Evolutionary conservation across 2,329 filamentous ascomycete species (phyloP).

Genomic region (Cercospora sesami): DNA sequence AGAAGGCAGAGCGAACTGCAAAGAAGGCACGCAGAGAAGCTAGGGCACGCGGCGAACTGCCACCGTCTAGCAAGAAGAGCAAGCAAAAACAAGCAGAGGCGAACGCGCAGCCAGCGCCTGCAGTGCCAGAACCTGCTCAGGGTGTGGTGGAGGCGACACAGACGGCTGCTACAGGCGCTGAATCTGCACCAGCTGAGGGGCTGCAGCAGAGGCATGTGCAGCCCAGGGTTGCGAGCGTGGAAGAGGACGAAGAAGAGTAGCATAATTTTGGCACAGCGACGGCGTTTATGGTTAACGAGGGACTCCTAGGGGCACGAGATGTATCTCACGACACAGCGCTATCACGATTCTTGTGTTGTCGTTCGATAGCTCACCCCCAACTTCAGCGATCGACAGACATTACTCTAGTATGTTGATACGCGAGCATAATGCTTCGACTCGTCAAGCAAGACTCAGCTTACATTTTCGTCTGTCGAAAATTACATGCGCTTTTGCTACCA

Average conservation of each 20-base stretch:
- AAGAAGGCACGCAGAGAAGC: conserved; percentile 38
- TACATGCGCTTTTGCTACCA: conserved; percentile 23
- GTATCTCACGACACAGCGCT: background rate
- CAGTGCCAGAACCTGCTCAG: conserved; percentile 15
- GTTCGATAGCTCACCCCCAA: background rate
- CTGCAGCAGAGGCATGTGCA: conserved; percentile 32
- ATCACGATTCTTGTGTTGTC: background rate
- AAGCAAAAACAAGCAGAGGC: conserved; percentile 24
- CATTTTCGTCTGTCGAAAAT: conserved; percentile 20
- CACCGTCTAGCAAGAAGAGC: conserved; percentile 18
- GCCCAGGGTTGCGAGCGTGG: conserved; percentile 36
- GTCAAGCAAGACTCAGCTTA: conserved; percentile 16
- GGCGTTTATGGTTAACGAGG: conserved; percentile 17
- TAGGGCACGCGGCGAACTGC: conserved; percentile 32
- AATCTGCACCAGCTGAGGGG: conserved; percentile 21
- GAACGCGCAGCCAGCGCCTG: conserved; percentile 15
- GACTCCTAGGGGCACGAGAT: background rate
- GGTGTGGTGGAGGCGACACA: conserved; percentile 12
- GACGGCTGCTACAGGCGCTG: conserved; percentile 30
- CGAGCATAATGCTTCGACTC: background rate
- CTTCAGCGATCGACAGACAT: background rate
- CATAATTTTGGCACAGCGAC: conserved; percentile 18
- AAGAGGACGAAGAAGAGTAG: conserved; percentile 33
- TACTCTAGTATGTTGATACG: background rate
- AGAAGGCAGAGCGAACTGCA: conserved; percentile 38